A percentile compares a stretch with the other conserved stretches of the same genome.
These are phyloP conservation scores for Mucuna pruriens DNA, from an alignment of 306 rosid species.

Conservation along the genomic window DNA sequence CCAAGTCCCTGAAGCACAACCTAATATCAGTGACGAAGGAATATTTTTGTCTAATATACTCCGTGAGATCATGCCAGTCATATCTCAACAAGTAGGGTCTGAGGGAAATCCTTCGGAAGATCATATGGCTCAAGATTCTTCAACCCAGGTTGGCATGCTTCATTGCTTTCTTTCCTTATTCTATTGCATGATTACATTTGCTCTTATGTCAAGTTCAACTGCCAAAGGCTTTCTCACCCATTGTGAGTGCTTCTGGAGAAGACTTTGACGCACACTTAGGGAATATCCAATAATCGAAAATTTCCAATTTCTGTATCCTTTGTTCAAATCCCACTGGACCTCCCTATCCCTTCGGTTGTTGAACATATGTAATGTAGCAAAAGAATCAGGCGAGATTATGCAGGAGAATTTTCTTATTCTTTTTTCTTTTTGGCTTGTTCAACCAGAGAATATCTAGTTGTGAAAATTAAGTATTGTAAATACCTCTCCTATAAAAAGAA, in stretches of 20 bases:
- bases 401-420: background rate
- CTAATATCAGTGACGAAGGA: constrained; percentile 75
- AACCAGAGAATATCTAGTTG: constrained; percentile 8
- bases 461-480: constrained; percentile 6
- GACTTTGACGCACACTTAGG: constrained; percentile 27
- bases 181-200: constrained; percentile 15
- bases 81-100: constrained; percentile 62
- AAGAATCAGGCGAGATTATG: background rate
- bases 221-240: background rate
- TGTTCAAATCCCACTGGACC: constrained; percentile 13
- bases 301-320: constrained; percentile 18
- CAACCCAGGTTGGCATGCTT: constrained; percentile 59
- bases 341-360: background rate
- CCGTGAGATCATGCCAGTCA: constrained; percentile 77
- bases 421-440: background rate
- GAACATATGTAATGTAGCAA: background rate
- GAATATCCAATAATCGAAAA: constrained; percentile 30
- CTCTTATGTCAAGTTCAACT: constrained; percentile 19
- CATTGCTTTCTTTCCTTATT: constrained; percentile 4
- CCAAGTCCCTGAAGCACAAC: constrained; percentile 65
- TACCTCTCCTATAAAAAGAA: background rate
- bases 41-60: constrained; percentile 78
- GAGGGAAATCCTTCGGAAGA: constrained; percentile 58
- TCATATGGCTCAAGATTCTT: constrained; percentile 50
- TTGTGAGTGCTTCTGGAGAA: constrained; percentile 9